A percentile compares a stretch with the other conserved stretches of the same genome.
phyloP scores from a whole-genome alignment of 2,329 filamentous ascomycete species.

The Alternaria sp. region DNA sequence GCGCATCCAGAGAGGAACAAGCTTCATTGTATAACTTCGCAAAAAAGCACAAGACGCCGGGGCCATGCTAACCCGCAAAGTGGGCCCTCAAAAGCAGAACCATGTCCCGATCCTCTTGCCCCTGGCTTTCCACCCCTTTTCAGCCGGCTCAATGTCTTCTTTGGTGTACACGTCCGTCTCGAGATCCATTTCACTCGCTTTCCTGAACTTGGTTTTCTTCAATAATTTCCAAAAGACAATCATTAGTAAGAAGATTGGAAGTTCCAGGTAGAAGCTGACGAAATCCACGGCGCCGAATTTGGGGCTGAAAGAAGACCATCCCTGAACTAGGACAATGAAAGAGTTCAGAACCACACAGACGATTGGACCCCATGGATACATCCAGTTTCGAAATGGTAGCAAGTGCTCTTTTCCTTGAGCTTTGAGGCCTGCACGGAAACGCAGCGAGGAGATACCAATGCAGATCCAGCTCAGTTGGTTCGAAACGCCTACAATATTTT shows the following conservation, averaged over 20 bases:
- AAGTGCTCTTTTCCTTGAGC: constrained; percentile 59
- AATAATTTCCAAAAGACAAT: constrained; percentile 42
- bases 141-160: constrained; percentile 39
- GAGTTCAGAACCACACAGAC: constrained; percentile 38
- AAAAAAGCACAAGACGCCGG: not conserved
- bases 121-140: constrained; percentile 31
- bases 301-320: constrained; percentile 62
- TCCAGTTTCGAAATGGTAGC: constrained; percentile 65
- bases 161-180: constrained; percentile 46
- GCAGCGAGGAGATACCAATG: constrained; percentile 65
- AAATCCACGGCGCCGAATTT: constrained; percentile 57
- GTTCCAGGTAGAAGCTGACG: constrained; percentile 59
- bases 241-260: constrained; percentile 44
- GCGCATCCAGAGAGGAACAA: not conserved
- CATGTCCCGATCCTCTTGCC: constrained; percentile 40
- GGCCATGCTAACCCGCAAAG: not conserved
- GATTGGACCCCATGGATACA: constrained; percentile 62
- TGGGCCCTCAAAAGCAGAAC: constrained; percentile 37
- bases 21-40: not conserved
- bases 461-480: constrained; percentile 64
- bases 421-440: constrained; percentile 59
- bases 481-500: constrained; percentile 69
- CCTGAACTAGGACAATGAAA: constrained; percentile 45
- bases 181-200: constrained; percentile 40
- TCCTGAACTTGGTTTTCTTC: constrained; percentile 42